Evolutionary conservation across 495 filamentous ascomycete genomes (phyloP).

Genomic region (Xylaria curta): DNA sequence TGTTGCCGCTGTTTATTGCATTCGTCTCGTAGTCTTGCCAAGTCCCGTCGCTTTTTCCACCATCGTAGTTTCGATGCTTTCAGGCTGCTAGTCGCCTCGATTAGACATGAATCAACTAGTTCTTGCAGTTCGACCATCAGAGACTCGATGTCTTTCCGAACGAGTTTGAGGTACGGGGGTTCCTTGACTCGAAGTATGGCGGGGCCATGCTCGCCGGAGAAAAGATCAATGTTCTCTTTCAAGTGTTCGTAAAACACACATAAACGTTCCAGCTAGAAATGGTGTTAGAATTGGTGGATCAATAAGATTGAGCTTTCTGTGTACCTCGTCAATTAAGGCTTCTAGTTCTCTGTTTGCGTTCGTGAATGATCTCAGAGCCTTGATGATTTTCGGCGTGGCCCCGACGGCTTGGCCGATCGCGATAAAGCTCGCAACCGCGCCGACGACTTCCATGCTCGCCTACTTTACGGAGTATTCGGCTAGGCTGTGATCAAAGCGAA

Average conservation of each 20-base stretch:
- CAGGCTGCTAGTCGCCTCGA: neutral
- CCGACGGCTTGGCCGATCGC: slow-evolving; percentile 34
- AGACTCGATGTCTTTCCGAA: slow-evolving; percentile 6
- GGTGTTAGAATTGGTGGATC: neutral
- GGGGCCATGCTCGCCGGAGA: slow-evolving; percentile 5
- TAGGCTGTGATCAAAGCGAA: too few relatives aligned
- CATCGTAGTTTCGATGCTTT: slow-evolving; percentile 15
- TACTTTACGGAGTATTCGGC: too few relatives aligned
- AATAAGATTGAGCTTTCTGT: neutral
- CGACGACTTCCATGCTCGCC: slow-evolving; percentile 28
- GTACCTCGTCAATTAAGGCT: slow-evolving; percentile 12
- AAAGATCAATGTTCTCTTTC: slow-evolving; percentile 11
- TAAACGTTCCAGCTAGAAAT: neutral
- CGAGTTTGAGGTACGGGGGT: slow-evolving; percentile 9
- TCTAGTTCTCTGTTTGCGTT: slow-evolving; percentile 24
- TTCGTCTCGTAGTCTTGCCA: slow-evolving; percentile 4
- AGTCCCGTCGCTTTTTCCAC: slow-evolving; percentile 8
- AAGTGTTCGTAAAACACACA: slow-evolving; percentile 3
- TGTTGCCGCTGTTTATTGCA: neutral
- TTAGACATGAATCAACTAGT: neutral
- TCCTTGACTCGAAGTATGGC: neutral
- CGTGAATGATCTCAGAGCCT: slow-evolving; percentile 16
- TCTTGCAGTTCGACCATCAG: neutral
- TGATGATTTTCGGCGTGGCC: slow-evolving; percentile 30
- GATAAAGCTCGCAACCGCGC: slow-evolving; percentile 32